Conservation (phyloP, 345 rosid species). For the Bruguiera sexangula region DNA sequence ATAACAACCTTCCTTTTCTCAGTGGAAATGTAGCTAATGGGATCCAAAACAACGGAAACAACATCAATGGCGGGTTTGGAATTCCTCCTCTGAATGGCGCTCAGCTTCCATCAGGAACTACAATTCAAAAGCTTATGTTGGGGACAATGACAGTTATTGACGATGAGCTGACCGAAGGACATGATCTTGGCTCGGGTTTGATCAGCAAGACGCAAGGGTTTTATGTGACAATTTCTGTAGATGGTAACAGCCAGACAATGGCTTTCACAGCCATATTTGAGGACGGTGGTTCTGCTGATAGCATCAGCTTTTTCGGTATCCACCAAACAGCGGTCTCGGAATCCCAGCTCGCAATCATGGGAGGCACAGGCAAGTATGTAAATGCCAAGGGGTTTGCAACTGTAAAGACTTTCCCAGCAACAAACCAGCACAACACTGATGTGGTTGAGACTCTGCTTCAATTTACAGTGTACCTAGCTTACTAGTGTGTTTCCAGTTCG, state of each 20-base stretch:
- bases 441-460: conserved; percentile 63
- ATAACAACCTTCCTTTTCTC: conserved; percentile 78
- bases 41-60: conserved; percentile 48
- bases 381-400: conserved; percentile 69
- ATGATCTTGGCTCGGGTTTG: conserved; percentile 60
- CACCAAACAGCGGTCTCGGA: conserved; percentile 61
- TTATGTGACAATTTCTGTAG: conserved; percentile 69
- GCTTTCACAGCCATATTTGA: conserved; percentile 76
- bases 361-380: conserved; percentile 83
- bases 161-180: conserved; percentile 70
- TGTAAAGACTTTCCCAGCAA: conserved; percentile 54
- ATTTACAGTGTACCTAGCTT: conserved; percentile 52
- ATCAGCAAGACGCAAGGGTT: conserved; percentile 84
- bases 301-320: conserved; percentile 77
- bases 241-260: conserved; percentile 78
- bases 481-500: conserved; percentile 16
- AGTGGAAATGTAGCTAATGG: conserved; percentile 55
- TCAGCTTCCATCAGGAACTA: conserved; percentile 47
- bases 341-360: conserved; percentile 79
- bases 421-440: conserved; percentile 53
- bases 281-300: conserved; percentile 61
- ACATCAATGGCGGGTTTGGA: conserved; percentile 38
- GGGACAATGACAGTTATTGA: conserved; percentile 79
- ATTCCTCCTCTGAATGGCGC: conserved; percentile 45
- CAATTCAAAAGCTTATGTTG: conserved; percentile 66